These are phyloP conservation scores for Glutinoglossum americanum DNA, from an alignment of 495 filamentous ascomycete species.

Conservation along the genomic window DNA sequence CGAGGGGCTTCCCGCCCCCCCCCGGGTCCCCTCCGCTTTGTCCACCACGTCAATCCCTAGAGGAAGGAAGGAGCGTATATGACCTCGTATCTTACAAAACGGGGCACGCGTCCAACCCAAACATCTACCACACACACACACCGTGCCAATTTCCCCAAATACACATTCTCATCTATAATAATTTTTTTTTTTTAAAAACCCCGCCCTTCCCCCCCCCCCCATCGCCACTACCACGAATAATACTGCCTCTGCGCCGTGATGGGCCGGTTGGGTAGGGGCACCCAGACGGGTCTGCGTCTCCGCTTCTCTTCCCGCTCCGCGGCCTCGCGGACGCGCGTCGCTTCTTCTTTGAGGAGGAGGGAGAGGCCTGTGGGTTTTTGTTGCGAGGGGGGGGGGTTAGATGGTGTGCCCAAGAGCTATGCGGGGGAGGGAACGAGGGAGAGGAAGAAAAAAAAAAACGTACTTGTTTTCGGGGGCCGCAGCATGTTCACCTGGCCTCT, in stretches of 20 bases:
- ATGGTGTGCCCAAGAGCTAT: background rate
- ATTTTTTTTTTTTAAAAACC: no score
- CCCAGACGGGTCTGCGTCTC: constrained; percentile 54
- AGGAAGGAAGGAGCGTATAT: no score
- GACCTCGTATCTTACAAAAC: no score
- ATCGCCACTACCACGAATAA: constrained; percentile 88
- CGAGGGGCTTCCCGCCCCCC: no score
- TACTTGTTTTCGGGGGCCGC: constrained; percentile 47
- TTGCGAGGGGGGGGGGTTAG: background rate
- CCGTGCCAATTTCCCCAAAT: no score
- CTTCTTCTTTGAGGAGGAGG: constrained; percentile 77
- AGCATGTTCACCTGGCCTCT: constrained; percentile 40
- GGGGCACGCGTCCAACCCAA: no score
- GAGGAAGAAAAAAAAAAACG: constrained; percentile 14
- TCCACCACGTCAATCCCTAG: no score
- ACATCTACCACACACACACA: no score
- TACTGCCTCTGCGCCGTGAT: constrained; percentile 64
- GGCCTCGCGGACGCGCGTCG: constrained; percentile 59
- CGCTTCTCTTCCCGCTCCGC: constrained; percentile 53
- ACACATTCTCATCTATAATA: no score
- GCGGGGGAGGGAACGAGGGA: background rate
- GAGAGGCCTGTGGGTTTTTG: constrained; percentile 48
- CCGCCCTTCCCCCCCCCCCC: no score
- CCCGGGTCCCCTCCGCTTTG: no score
- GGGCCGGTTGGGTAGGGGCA: constrained; percentile 59